phyloP scores from a whole-genome alignment of 2,329 filamentous ascomycete genomes.

The Daldinia eschscholtzii region DNA sequence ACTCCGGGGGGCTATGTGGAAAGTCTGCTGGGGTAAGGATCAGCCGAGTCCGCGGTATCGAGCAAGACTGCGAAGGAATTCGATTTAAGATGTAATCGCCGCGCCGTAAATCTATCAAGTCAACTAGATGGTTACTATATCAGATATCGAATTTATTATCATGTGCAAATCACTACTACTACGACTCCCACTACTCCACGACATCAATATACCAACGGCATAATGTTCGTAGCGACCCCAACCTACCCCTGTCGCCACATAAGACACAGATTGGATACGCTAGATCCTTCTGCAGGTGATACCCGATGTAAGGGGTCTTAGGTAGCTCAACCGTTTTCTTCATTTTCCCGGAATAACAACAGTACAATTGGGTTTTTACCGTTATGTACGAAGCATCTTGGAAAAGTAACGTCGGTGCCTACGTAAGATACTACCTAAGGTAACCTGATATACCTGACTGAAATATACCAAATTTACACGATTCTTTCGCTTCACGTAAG shows the following conservation, averaged over 20 bases:
- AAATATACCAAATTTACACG: not conserved
- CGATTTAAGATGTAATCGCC: conserved; percentile 1
- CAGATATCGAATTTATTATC: conserved; percentile 4
- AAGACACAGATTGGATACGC: conserved; percentile 2
- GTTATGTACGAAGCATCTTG: not conserved
- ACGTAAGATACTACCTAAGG: not conserved
- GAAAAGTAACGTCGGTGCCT: not conserved
- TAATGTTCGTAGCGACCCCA: not conserved
- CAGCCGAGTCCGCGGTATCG: conserved; percentile 10
- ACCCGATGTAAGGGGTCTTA: not conserved
- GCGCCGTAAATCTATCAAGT: conserved; percentile 2
- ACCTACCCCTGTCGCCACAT: not conserved
- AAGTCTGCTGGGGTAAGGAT: conserved; percentile 3
- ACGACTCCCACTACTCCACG: not conserved
- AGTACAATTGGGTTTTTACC: not conserved
- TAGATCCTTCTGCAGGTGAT: conserved; percentile 22
- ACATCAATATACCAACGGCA: not conserved
- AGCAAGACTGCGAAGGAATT: conserved; percentile 11
- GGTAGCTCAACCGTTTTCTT: not conserved
- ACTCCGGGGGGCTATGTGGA: not conserved
- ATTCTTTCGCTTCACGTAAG: not conserved
- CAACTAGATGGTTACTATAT: not conserved
- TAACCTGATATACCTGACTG: not conserved
- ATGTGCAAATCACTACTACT: not conserved
- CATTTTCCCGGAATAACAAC: not conserved